These are phyloP conservation scores for Sungouiella thailandica DNA, from an alignment of 805 yeast genomes.

Conservation along the genomic window DNA sequence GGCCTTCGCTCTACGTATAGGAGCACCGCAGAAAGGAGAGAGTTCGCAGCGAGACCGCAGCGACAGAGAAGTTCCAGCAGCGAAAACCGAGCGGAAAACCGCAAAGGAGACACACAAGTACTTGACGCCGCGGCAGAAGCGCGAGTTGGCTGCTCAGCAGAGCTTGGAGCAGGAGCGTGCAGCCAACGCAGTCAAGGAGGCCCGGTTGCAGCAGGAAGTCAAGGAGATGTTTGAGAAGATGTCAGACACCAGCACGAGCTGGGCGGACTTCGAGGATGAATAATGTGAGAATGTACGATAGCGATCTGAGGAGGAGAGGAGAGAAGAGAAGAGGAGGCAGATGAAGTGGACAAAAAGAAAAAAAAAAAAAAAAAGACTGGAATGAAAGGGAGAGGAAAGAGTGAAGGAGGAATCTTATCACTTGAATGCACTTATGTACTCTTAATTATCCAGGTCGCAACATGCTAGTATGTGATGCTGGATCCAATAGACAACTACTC, in stretches of 20 bases:
- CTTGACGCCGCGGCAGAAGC: slow-evolving; percentile 9
- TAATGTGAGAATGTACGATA: too few relatives aligned
- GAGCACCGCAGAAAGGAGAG: slow-evolving; percentile 5
- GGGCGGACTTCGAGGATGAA: slow-evolving; percentile 31
- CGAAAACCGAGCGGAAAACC: too few relatives aligned
- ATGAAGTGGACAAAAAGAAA: too few relatives aligned
- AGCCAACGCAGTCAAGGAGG: slow-evolving; percentile 12
- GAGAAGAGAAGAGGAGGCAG: neutral
- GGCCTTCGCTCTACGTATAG: slow-evolving; percentile 29
- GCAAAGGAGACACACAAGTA: slow-evolving; percentile 3
- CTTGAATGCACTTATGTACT: too few relatives aligned
- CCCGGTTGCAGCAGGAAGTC: slow-evolving; percentile 21
- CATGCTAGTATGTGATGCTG: too few relatives aligned
- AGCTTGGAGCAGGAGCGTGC: slow-evolving; percentile 6
- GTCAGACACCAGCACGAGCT: slow-evolving; percentile 23
- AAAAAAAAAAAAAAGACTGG: too few relatives aligned
- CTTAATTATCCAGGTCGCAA: too few relatives aligned
- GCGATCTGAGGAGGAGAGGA: too few relatives aligned
- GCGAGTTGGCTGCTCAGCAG: slow-evolving; percentile 5
- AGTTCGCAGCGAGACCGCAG: slow-evolving; percentile 2
- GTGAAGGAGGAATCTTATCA: too few relatives aligned
- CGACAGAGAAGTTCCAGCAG: slow-evolving; percentile 2
- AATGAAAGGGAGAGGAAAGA: too few relatives aligned
- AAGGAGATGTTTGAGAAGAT: slow-evolving; percentile 24
- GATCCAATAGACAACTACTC: too few relatives aligned